Conservation (phyloP, 2,329 filamentous ascomycete species). For the Falciphora oryzae region DNA sequence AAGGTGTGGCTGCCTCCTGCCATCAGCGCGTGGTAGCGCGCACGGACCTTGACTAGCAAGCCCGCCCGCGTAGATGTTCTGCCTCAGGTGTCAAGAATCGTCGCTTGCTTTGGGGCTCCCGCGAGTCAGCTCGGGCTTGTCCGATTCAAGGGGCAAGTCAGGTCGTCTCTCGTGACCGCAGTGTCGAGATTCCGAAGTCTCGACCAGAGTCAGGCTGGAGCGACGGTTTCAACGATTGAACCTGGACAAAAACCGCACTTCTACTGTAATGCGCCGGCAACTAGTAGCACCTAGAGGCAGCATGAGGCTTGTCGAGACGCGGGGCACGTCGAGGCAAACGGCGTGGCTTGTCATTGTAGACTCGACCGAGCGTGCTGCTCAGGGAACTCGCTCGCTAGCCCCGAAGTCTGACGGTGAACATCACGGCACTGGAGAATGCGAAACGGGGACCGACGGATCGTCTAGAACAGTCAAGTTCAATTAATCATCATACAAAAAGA, state of each 20-base stretch:
- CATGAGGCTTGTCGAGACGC: neutral
- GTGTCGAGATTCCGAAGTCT: neutral
- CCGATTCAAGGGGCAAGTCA: neutral
- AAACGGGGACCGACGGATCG: neutral
- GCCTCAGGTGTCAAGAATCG: neutral
- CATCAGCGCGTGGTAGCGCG: neutral
- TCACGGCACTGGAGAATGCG: neutral
- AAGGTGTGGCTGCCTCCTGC: neutral
- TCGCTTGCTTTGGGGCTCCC: neutral
- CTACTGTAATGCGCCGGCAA: neutral
- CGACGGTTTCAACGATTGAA: neutral
- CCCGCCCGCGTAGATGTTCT: neutral
- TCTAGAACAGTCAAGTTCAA: neutral
- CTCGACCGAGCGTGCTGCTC: too few relatives aligned
- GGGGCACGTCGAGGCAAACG: neutral
- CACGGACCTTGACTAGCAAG: neutral
- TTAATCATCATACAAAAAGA: neutral
- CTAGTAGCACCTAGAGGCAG: neutral
- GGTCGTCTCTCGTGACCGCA: neutral
- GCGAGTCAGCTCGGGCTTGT: neutral
- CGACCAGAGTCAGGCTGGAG: too few relatives aligned
- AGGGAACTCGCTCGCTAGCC: too few relatives aligned
- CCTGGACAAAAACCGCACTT: neutral
- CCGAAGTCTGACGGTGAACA: neutral
- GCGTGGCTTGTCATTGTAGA: too few relatives aligned